phyloP scores from a whole-genome alignment of 805 yeast genomes.

The Nakazawaea anatomiae region DNA sequence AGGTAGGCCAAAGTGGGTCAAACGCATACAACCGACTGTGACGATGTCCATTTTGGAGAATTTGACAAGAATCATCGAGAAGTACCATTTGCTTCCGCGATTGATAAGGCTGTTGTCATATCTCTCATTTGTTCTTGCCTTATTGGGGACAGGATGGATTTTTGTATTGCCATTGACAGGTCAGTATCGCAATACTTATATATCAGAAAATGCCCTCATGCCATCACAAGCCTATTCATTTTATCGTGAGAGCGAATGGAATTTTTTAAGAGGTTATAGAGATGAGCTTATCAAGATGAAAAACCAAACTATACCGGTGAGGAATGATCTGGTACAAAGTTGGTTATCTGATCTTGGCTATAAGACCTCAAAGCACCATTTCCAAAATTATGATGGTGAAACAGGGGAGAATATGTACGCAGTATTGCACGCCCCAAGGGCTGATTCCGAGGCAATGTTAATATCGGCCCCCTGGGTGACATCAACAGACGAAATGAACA shows the following conservation, averaged over 20 bases:
- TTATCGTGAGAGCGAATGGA: conserved; percentile 94
- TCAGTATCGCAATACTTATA: conserved; percentile 75
- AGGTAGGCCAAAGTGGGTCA: not conserved
- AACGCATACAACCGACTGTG: not conserved
- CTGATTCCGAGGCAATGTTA: conserved; percentile 95
- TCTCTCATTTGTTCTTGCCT: conserved; percentile 33
- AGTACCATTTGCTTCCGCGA: conserved; percentile 41
- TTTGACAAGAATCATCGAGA: conserved; percentile 35
- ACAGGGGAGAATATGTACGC: conserved; percentile 60
- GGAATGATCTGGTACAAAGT: conserved; percentile 40
- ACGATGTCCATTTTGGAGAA: conserved; percentile 42
- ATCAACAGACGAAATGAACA: conserved; percentile 56
- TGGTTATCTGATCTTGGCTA: conserved; percentile 75
- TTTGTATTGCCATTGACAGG: conserved; percentile 71
- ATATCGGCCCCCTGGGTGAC: conserved; percentile 84
- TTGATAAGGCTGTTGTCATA: conserved; percentile 35
- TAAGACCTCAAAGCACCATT: conserved; percentile 45
- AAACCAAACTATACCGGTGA: conserved; percentile 20
- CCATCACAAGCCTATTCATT: conserved; percentile 94
- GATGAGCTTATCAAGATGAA: conserved; percentile 43
- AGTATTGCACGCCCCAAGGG: conserved; percentile 85
- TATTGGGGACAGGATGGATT: conserved; percentile 54
- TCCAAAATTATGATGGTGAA: conserved; percentile 20
- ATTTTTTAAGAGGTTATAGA: conserved; percentile 79
- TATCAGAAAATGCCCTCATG: conserved; percentile 93